A percentile compares a stretch with the other conserved stretches of the same genome.
phyloP scores from a whole-genome alignment of 257 asterid genomes.

The Coffea eugenioides region DNA sequence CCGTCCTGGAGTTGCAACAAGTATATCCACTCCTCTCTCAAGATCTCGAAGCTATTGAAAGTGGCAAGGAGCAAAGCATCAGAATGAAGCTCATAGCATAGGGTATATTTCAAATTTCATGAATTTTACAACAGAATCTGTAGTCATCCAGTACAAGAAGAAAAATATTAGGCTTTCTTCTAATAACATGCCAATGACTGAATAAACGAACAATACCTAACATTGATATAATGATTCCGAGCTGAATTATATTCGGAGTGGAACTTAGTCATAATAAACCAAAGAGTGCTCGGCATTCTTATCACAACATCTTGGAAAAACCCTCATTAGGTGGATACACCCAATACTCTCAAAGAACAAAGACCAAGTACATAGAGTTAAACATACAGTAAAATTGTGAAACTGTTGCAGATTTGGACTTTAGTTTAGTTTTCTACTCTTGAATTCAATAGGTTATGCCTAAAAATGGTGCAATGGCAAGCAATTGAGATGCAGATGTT shows the following conservation, averaged over 20 bases:
- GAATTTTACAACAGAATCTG: neutral
- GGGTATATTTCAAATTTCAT: neutral
- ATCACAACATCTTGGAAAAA: neutral
- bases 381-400: neutral
- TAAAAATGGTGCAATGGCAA: neutral
- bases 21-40: conserved; percentile 91
- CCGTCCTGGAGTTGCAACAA: conserved; percentile 93
- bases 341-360: neutral
- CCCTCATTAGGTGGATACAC: too few relatives aligned
- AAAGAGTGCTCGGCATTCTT: neutral
- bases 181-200: neutral
- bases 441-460: neutral
- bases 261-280: neutral
- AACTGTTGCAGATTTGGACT: neutral
- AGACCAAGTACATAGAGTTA: neutral
- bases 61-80: neutral
- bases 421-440: neutral
- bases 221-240: neutral
- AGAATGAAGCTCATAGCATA: neutral
- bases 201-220: neutral
- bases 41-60: conserved; percentile 74
- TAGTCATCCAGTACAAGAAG: neutral
- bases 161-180: neutral
- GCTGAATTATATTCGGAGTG: neutral
- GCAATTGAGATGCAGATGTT: neutral